Evolutionary conservation across 495 filamentous ascomycete species (phyloP).

Genomic region (Penicillium waksmanii): DNA sequence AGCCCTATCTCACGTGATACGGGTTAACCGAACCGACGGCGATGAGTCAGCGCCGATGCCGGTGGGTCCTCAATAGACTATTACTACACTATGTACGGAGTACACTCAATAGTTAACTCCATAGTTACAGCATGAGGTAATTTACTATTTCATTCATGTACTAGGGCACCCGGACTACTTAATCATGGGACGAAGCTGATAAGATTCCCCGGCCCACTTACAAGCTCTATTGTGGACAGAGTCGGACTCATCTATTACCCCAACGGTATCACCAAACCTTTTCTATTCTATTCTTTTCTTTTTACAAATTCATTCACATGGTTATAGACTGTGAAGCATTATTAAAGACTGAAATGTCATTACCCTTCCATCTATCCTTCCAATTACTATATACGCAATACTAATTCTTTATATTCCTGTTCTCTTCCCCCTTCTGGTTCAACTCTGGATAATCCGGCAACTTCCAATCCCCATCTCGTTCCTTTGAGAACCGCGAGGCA

Average conservation of each 20-base stretch:
- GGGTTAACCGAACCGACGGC: conserved; percentile 26
- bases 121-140: background rate
- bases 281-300: too few species aligned
- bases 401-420: background rate
- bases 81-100: too few species aligned
- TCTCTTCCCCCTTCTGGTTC: background rate
- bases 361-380: too few species aligned
- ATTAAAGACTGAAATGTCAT: too few species aligned
- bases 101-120: too few species aligned
- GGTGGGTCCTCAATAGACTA: conserved; percentile 2
- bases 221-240: too few species aligned
- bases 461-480: conserved; percentile 30
- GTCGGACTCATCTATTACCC: too few species aligned
- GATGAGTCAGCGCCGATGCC: conserved; percentile 14
- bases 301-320: too few species aligned
- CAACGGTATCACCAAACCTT: too few species aligned
- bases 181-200: background rate
- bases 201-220: background rate
- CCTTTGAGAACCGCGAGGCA: conserved; percentile 18
- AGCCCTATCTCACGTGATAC: conserved; percentile 37
- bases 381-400: background rate
- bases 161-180: background rate
- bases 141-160: background rate
- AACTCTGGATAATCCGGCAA: conserved; percentile 33
- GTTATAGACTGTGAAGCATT: too few species aligned